Evolutionary conservation across 306 rosid species (phyloP).

Genomic region (Senna siamea): DNA sequence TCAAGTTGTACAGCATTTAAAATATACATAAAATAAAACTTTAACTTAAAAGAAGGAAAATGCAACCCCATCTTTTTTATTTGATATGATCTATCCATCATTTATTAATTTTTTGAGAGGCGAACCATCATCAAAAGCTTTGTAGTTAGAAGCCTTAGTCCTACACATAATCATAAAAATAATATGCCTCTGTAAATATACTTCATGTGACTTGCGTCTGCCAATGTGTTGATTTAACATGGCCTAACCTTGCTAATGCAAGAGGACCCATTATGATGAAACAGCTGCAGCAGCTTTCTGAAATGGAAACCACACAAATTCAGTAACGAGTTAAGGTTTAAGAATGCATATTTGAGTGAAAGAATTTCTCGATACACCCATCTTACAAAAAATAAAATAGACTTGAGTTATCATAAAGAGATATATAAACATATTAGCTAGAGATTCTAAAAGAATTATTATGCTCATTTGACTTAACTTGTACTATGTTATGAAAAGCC

Average conservation of each 20-base stretch:
- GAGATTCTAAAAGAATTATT: background rate
- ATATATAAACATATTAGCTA: no score
- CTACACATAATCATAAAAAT: background rate
- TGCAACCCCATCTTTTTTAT: constrained; percentile 5
- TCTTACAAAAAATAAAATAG: no score
- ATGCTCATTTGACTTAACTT: background rate
- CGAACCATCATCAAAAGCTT: constrained; percentile 18
- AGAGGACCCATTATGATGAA: constrained; percentile 39
- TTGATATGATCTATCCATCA: background rate
- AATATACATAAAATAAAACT: background rate
- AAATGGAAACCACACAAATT: constrained; percentile 26
- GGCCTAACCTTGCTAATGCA: constrained; percentile 4
- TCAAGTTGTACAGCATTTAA: background rate
- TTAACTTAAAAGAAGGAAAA: constrained; percentile 11
- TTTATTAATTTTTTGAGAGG: background rate
- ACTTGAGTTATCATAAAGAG: no score
- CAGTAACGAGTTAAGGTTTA: constrained; percentile 3
- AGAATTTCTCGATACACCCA: background rate
- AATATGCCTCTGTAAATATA: background rate
- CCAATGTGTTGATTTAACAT: no score
- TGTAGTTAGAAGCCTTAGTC: background rate
- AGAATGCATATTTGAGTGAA: background rate
- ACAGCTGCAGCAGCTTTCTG: constrained; percentile 66
- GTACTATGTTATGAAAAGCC: background rate
- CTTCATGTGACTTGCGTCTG: constrained; percentile 3